Percentiles rank a stretch among this genome's conserved stretches.
phyloP scores from a whole-genome alignment of 345 rosid species.

The Lepidium aucheri region DNA sequence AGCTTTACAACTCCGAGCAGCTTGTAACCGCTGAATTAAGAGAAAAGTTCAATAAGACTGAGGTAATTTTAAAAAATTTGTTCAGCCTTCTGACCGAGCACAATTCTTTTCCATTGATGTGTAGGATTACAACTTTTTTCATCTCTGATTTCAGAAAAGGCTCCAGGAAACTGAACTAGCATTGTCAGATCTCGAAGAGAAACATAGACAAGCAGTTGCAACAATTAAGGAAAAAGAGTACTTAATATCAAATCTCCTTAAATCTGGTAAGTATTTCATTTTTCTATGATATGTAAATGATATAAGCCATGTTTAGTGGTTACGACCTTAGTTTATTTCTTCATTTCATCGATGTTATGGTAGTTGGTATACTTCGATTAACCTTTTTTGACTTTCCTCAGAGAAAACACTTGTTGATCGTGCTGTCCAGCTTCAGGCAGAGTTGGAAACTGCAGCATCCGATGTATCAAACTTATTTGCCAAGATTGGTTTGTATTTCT shows the following conservation, averaged over 20 bases:
- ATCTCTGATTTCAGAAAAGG: conserved; percentile 47
- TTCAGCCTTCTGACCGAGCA: background rate
- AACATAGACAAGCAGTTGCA: conserved; percentile 84
- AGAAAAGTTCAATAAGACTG: conserved; percentile 72
- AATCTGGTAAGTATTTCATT: conserved; percentile 53
- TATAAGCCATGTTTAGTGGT: background rate
- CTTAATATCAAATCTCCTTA: conserved; percentile 79
- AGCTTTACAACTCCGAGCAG: conserved; percentile 67
- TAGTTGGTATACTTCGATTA: background rate
- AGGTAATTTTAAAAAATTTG: conserved; percentile 38
- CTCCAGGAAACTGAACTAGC: conserved; percentile 71
- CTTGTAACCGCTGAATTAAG: conserved; percentile 55
- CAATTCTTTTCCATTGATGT: conserved; percentile 3
- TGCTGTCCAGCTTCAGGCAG: conserved; percentile 76
- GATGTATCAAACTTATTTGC: conserved; percentile 78
- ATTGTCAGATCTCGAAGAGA: conserved; percentile 83
- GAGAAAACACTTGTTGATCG: conserved; percentile 82
- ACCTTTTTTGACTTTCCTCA: conserved; percentile 25
- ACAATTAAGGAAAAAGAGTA: conserved; percentile 89
- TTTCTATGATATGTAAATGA: too few relatives aligned
- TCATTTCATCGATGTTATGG: background rate
- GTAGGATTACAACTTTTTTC: conserved; percentile 4
- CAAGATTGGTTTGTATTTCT: conserved; percentile 61
- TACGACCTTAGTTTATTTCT: background rate
- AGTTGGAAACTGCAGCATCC: conserved; percentile 72